phyloP scores from a whole-genome alignment of 2,329 filamentous ascomycete species.

The Fusarium zealandicum region DNA sequence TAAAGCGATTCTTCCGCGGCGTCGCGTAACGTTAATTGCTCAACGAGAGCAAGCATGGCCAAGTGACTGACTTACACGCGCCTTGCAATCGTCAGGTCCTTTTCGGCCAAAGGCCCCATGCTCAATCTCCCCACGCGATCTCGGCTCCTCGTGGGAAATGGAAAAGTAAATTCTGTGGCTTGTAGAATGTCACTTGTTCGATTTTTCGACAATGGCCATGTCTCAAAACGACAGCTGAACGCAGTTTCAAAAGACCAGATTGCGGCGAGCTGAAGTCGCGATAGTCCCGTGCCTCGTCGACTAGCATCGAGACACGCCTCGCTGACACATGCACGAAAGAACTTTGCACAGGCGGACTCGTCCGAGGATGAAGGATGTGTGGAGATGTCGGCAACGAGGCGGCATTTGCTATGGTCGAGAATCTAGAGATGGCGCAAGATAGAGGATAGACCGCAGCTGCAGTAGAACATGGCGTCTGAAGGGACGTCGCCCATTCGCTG shows the following conservation, averaged over 20 bases:
- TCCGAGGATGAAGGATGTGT: neutral
- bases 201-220: constrained; percentile 15
- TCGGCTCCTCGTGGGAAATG: neutral
- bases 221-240: constrained; percentile 17
- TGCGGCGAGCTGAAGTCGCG: constrained; percentile 24
- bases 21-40: too few relatives aligned
- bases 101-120: too few relatives aligned
- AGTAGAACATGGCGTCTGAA: constrained; percentile 12
- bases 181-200: constrained; percentile 7
- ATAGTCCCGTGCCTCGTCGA: neutral
- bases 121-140: too few relatives aligned
- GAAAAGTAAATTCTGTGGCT: constrained; percentile 6
- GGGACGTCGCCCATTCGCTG: constrained; percentile 2
- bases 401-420: constrained; percentile 14
- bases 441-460: constrained; percentile 12
- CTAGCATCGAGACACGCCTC: too few relatives aligned
- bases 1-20: too few relatives aligned
- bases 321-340: neutral
- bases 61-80: too few relatives aligned
- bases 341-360: neutral
- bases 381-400: neutral
- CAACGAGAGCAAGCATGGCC: too few relatives aligned
- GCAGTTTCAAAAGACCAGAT: constrained; percentile 3
- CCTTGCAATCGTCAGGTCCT: too few relatives aligned
- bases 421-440: neutral